A percentile compares a stretch with the other conserved stretches of the same genome.
Conservation (phyloP, 345 rosid species). For the Rhodomyrtus tomentosa region DNA sequence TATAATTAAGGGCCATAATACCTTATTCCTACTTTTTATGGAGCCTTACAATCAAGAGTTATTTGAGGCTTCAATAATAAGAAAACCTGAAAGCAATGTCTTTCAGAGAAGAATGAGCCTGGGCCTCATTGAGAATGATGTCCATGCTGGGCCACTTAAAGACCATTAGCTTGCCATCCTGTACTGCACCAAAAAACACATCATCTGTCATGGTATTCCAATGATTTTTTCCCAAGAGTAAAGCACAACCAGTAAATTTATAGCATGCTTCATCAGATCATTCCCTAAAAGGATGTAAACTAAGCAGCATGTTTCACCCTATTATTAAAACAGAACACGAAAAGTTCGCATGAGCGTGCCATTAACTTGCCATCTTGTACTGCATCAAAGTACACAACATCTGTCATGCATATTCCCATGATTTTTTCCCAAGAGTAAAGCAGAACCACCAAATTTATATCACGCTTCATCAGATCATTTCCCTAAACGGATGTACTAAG, state of each 20-base stretch:
- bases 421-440: background rate
- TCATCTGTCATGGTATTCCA: constrained; percentile 18
- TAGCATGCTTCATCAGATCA: background rate
- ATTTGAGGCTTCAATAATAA: background rate
- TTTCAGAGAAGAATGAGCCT: constrained; percentile 58
- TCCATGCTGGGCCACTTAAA: constrained; percentile 94
- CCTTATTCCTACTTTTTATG: background rate
- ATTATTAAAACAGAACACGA: no score
- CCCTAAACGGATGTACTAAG: background rate
- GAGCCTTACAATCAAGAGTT: constrained; percentile 1
- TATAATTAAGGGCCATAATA: background rate
- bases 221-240: background rate
- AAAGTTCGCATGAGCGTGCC: background rate
- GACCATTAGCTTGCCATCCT: constrained; percentile 84
- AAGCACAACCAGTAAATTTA: background rate
- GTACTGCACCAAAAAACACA: constrained; percentile 49
- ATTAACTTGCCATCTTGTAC: constrained; percentile 86
- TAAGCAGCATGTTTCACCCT: background rate
- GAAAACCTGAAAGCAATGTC: constrained; percentile 72
- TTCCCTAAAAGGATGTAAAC: background rate
- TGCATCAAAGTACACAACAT: constrained; percentile 37
- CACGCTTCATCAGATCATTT: background rate
- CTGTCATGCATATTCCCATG: constrained; percentile 10
- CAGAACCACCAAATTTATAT: background rate
- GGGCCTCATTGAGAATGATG: constrained; percentile 37